Conservation (phyloP, 2,329 filamentous ascomycete genomes). For the Pseudogymnoascus sp. region DNA sequence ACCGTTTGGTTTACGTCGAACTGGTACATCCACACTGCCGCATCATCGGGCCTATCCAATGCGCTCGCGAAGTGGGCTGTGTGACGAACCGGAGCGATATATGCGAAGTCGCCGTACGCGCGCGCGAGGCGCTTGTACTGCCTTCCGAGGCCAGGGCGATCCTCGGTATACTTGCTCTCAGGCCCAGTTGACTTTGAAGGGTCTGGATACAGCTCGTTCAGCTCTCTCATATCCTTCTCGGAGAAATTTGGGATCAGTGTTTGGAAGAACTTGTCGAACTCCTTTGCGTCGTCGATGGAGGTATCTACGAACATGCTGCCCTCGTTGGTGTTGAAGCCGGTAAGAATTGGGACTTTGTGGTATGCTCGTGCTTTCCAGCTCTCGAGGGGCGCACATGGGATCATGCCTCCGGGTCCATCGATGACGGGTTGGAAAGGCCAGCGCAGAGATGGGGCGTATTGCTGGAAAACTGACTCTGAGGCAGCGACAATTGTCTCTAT, state of each 20-base stretch:
- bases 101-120: conserved; percentile 57
- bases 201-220: conserved; percentile 57
- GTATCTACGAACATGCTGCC: conserved; percentile 55
- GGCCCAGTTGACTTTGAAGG: conserved; percentile 32
- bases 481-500: conserved; percentile 33
- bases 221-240: conserved; percentile 40
- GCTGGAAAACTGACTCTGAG: conserved; percentile 36
- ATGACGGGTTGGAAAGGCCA: conserved; percentile 66
- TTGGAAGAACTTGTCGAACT: conserved; percentile 54
- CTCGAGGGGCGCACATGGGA: conserved; percentile 49
- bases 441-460: conserved; percentile 36
- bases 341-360: conserved; percentile 54
- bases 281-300: conserved; percentile 35
- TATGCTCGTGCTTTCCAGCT: conserved; percentile 47
- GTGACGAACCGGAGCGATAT: conserved; percentile 55
- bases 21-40: conserved; percentile 48
- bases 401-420: conserved; percentile 45
- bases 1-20: conserved; percentile 40
- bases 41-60: conserved; percentile 11
- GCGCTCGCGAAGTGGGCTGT: conserved; percentile 39
- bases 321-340: conserved; percentile 64
- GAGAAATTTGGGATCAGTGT: conserved; percentile 51
- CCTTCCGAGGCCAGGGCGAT: conserved; percentile 35
- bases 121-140: conserved; percentile 52
- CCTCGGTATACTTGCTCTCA: conserved; percentile 34